Evolutionary conservation across 805 yeast genomes (phyloP).

Genomic region (Candida alai): DNA sequence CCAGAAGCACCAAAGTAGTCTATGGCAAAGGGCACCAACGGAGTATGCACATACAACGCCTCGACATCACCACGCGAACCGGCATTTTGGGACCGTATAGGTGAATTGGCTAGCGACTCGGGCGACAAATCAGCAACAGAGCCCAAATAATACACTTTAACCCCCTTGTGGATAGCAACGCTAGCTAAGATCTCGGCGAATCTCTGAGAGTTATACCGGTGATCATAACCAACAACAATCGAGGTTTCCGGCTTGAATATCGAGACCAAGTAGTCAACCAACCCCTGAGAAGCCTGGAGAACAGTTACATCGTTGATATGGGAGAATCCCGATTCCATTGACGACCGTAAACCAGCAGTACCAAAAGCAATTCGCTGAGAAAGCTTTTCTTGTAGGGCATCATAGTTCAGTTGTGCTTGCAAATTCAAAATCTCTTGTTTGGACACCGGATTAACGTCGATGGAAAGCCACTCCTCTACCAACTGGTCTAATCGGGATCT

Average conservation of each 20-base stretch:
- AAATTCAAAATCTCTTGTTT: conserved; percentile 52
- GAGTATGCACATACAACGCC: conserved; percentile 61
- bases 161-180: conserved; percentile 65
- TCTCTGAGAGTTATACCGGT: conserved; percentile 71
- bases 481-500: conserved; percentile 17
- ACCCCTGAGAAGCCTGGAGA: conserved; percentile 84
- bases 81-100: conserved; percentile 5
- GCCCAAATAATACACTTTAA: conserved; percentile 64
- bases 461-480: conserved; percentile 32
- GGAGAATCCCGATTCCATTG: conserved; percentile 87
- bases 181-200: conserved; percentile 80
- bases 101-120: conserved; percentile 17
- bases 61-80: conserved; percentile 8
- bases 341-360: conserved; percentile 86
- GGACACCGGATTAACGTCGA: conserved; percentile 43
- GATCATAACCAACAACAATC: conserved; percentile 89
- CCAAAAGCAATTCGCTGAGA: conserved; percentile 74
- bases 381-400: conserved; percentile 50
- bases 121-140: conserved; percentile 29
- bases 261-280: conserved; percentile 47
- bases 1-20: conserved; percentile 59
- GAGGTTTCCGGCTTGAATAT: conserved; percentile 16
- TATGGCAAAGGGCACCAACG: conserved; percentile 86
- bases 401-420: conserved; percentile 31
- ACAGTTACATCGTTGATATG: conserved; percentile 89